Base-by-base conservation (phyloP, 208 protist species). In the Porcisia deanei region DNA sequence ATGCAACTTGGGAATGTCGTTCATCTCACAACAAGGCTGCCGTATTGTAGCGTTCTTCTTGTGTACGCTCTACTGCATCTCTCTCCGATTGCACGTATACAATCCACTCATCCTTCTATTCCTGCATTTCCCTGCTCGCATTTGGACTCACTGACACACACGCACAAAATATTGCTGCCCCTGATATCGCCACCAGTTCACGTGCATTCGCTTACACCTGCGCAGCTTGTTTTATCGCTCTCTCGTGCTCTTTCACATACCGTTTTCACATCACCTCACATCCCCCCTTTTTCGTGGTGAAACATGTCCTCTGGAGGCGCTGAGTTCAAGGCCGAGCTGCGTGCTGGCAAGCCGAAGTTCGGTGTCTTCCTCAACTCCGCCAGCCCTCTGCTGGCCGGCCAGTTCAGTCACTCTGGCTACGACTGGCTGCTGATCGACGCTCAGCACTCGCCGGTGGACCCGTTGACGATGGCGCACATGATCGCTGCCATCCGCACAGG, bases 321-420 rank as follows among this genome's bases (percentile, higher is more conserved):
- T 73, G 88, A 94, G 79, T 92, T 94, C 81, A 94, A 92, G 76
- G 90, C 87, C 67, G 88, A 92, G 79, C 83, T 94, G 63, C 84
- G 86, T 68, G 86, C 90, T 60, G 90, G 90, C 45, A 89, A 92
- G 84, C 90, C 90, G 68, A 94, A 94, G 84, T 92, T 94, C 60
- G 90, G 90, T 58, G 75, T 94, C 58, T 94, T 92, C 76, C 83
- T 94, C 57, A 94, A 94, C 86, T 90, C 90, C 43, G 84, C 88
- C 63, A 88, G 70, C 77, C 85, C 87, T 68, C 76, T 91, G 59
- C 79, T 94, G 54, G 88, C 90, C 47, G 90, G 88, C 45, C 90
- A 94, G 88, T 94, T 94, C 83, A 91, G 81, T 67, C 90, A 94
- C 88, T 92, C 83, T 58, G 90, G 90, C 80, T 92, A 94, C 73